Evolutionary conservation across 768 basidiomycete species (phyloP).

Genomic region (Boletus rubropictus): DNA sequence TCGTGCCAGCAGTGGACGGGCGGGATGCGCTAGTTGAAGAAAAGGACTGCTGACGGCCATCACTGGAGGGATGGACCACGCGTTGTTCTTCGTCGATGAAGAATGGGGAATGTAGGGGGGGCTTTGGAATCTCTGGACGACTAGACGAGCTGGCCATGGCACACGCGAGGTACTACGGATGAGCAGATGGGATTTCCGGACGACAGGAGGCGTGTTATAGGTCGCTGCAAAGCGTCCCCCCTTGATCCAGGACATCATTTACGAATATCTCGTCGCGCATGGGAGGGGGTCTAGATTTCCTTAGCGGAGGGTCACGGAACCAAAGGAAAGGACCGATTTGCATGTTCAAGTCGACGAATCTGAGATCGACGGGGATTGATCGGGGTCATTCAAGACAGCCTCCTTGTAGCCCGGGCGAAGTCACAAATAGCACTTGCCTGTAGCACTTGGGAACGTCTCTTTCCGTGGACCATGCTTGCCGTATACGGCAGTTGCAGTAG

Average conservation of each 20-base stretch:
- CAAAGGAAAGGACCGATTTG: conserved; percentile 17
- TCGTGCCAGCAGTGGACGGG: conserved; percentile 28
- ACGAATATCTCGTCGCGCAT: too few species aligned
- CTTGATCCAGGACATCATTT: too few species aligned
- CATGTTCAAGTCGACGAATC: conserved; percentile 17
- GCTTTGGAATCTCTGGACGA: too few species aligned
- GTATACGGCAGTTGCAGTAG: too few species aligned
- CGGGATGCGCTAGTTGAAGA: conserved; percentile 10
- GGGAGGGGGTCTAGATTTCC: too few species aligned
- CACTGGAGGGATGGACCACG: too few species aligned
- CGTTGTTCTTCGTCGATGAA: conserved; percentile 18
- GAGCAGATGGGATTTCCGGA: too few species aligned
- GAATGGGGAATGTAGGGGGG: conserved; percentile 12
- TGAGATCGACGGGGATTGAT: conserved; percentile 25
- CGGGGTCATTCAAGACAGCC: neutral
- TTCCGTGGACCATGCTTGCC: too few species aligned
- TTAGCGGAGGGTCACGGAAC: conserved; percentile 8
- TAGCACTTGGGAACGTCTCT: too few species aligned
- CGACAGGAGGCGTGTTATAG: conserved; percentile 6
- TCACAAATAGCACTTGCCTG: neutral
- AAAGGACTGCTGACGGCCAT: neutral
- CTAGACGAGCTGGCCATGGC: conserved; percentile 20
- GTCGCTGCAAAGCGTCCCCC: too few species aligned
- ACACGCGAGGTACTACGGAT: too few species aligned
- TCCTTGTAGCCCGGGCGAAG: conserved; percentile 14